Conservation (phyloP, 768 basidiomycete genomes). For the Sutorius australiensis region DNA sequence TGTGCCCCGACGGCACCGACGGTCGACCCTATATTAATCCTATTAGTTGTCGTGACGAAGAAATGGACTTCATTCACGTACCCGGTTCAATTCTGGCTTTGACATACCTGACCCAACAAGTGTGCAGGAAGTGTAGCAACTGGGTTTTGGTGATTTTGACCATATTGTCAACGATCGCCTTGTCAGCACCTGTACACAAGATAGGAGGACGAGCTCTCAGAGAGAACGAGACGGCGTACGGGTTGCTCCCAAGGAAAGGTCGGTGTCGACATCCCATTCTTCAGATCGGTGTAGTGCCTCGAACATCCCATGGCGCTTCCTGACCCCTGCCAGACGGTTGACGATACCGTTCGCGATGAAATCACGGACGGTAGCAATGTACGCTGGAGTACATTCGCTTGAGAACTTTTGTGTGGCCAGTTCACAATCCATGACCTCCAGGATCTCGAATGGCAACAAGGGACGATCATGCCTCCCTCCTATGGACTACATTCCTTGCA, state of each 20-base stretch:
- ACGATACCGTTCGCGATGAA: constrained; percentile 72
- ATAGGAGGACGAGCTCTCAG: not conserved
- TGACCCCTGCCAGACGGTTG: constrained; percentile 57
- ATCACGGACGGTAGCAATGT: constrained; percentile 60
- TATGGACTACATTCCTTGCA: constrained; percentile 48
- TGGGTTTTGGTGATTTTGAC: constrained; percentile 85
- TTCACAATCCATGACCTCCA: constrained; percentile 65
- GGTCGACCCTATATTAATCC: constrained; percentile 66
- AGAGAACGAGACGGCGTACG: constrained; percentile 40
- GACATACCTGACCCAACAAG: constrained; percentile 89
- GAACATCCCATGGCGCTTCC: constrained; percentile 76
- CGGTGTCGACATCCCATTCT: constrained; percentile 77
- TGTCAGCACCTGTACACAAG: constrained; percentile 50
- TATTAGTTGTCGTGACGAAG: not conserved
- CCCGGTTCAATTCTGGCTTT: constrained; percentile 97
- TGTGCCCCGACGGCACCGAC: constrained; percentile 99
- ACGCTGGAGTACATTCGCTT: constrained; percentile 68
- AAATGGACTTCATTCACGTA: constrained; percentile 21
- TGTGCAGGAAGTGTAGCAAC: constrained; percentile 72
- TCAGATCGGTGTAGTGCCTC: constrained; percentile 70
- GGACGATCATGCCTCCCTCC: constrained; percentile 55
- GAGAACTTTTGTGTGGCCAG: constrained; percentile 55
- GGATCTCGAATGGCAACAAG: constrained; percentile 83
- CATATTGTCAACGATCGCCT: constrained; percentile 81
- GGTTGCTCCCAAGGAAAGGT: constrained; percentile 71